Conservation (phyloP, 2,329 filamentous ascomycete species). For the Arachnomyces sp. region DNA sequence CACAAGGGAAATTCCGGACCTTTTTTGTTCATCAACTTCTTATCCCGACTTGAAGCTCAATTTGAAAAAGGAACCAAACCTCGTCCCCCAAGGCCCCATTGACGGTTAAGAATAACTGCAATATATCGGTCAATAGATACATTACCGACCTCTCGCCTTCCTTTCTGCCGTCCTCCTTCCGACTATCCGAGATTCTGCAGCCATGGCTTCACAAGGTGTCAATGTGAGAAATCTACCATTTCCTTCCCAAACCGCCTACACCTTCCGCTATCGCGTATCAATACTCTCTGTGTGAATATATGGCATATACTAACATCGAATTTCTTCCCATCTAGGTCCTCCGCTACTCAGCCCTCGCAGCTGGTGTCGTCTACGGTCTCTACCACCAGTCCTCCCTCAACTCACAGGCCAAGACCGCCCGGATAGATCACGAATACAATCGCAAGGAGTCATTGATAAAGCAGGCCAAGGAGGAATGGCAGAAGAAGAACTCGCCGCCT, state of each 20-base stretch:
- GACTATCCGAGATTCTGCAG: slow-evolving; percentile 36
- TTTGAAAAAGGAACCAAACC: no score
- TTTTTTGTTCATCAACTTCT: background rate
- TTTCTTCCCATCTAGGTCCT: slow-evolving; percentile 60
- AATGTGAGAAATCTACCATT: slow-evolving; percentile 43
- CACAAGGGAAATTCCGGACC: background rate
- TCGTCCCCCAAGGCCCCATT: slow-evolving; percentile 11
- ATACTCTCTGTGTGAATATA: no score
- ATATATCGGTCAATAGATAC: no score
- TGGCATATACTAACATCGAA: background rate
- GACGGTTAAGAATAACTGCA: slow-evolving; percentile 15
- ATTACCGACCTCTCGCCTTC: slow-evolving; percentile 16
- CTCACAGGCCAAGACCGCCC: slow-evolving; percentile 59
- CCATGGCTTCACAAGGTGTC: slow-evolving; percentile 60
- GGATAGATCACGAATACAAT: slow-evolving; percentile 73
- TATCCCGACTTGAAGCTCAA: background rate
- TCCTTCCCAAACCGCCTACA: slow-evolving; percentile 3
- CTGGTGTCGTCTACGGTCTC: slow-evolving; percentile 92
- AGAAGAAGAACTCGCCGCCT: slow-evolving; percentile 60
- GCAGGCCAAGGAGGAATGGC: slow-evolving; percentile 84
- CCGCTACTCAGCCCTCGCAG: slow-evolving; percentile 87
- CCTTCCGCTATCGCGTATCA: background rate
- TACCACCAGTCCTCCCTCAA: slow-evolving; percentile 81
- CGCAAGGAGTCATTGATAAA: slow-evolving; percentile 87
- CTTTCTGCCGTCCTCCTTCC: slow-evolving; percentile 29